Base-by-base conservation (phyloP, 495 filamentous ascomycete genomes). In the Xylaria grammica region DNA sequence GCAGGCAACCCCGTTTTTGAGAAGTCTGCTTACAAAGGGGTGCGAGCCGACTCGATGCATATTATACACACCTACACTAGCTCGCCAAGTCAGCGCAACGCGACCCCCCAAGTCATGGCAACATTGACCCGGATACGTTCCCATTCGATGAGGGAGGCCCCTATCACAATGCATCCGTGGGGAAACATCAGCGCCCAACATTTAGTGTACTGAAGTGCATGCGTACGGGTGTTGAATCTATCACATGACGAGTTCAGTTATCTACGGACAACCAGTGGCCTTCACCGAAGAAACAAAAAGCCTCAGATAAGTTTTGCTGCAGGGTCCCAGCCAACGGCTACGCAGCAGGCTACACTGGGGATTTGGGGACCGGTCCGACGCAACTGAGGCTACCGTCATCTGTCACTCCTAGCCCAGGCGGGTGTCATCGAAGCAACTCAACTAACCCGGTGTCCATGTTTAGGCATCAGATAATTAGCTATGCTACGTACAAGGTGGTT, bases 31-130 rank as follows among this genome's bases (percentile, higher is more conserved):
- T 48, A 34, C 27, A 27, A 55, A 63, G 40, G 56, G 51, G 40
- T 32, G 60, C 27, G 55, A 55, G 60, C 60, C 50, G 29, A 55
- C 40, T 63, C 26, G 60, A 55, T 20, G 48, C 30, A 40, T 38
- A 20, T 46, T 48, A 29, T 59, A 59, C 56, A 55, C 50, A n/a
- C n/a, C n/a, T n/a, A n/a, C n/a, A n/a, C 40, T 55, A 63, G 50
- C 60, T 48, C 51, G 60, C 60, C 51, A 55, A 63, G 60, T 63
- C 38, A 63, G 60, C 40, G 26, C 27, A 62, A 27, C 34, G 59
- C 34, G 24, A 32, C 32, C 59, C 58, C 32, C 48, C 51, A 40
- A 63, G n/a, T n/a, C 24, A 63, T 50, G 60, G 51, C 60, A 34
- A 63, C 50, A 48, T 38, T 55, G 20, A 40, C 10, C 50, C 38